Conservation (phyloP, 495 filamentous ascomycete genomes). For the Aspergillus ostianus region DNA sequence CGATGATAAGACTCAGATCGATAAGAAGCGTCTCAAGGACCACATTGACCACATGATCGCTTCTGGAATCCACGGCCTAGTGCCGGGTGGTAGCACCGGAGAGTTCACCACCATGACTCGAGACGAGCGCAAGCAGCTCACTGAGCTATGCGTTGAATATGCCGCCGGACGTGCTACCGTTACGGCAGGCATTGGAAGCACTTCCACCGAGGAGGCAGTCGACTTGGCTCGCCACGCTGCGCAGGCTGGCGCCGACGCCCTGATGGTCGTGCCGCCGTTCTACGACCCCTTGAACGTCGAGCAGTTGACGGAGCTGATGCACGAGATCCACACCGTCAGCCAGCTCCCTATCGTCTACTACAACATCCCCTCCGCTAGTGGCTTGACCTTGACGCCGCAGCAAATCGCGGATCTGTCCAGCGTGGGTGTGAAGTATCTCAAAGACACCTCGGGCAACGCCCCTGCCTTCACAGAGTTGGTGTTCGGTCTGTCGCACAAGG, state of each 20-base stretch:
- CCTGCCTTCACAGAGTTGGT: conserved; percentile 36
- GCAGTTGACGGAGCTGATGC: conserved; percentile 31
- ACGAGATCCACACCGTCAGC: conserved; percentile 26
- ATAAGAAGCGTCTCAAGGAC: conserved; percentile 28
- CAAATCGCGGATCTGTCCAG: conserved; percentile 30
- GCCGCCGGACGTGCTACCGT: conserved; percentile 37
- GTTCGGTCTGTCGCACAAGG: conserved; percentile 29
- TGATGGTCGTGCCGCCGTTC: conserved; percentile 43
- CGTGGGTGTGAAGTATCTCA: conserved; percentile 35
- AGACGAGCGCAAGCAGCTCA: conserved; percentile 38
- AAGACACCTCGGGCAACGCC: conserved; percentile 40
- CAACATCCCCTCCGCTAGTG: conserved; percentile 34
- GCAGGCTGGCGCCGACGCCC: conserved; percentile 28
- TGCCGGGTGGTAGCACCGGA: conserved; percentile 40
- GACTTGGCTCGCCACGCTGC: conserved; percentile 35
- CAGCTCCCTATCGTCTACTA: conserved; percentile 37
- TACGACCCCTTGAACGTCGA: conserved; percentile 34
- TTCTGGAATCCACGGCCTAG: conserved; percentile 38
- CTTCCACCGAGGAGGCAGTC: conserved; percentile 29
- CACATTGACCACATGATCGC: conserved; percentile 37
- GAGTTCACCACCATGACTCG: conserved; percentile 35
- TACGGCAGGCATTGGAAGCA: conserved; percentile 31
- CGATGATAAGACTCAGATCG: conserved; percentile 32
- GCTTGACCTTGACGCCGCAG: conserved; percentile 23
- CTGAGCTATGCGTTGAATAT: conserved; percentile 35